Conservation (phyloP, 495 filamentous ascomycete genomes). For the Choiromyces venosus region DNA sequence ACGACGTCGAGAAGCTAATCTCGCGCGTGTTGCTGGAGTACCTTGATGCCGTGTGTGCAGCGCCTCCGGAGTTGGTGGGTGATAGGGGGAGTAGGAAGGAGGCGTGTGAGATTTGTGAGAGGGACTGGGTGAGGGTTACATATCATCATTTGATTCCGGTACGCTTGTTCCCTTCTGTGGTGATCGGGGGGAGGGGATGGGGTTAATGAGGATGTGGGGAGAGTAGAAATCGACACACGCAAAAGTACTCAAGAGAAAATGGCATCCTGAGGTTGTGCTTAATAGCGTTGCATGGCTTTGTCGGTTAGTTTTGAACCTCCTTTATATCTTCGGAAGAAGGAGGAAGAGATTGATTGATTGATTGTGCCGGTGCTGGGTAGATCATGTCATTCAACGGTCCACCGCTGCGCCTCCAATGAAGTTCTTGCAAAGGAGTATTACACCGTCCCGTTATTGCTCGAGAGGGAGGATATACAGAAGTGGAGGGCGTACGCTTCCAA, state of each 20-base stretch:
- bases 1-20: slow-evolving; percentile 53
- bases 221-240: slow-evolving; percentile 49
- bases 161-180: slow-evolving; percentile 45
- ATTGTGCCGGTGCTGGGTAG: slow-evolving; percentile 6
- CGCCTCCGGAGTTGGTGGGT: slow-evolving; percentile 54
- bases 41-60: slow-evolving; percentile 50
- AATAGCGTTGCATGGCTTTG: slow-evolving; percentile 85
- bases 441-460: slow-evolving; percentile 63
- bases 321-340: too few species aligned
- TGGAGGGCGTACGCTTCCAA: slow-evolving; percentile 53
- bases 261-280: slow-evolving; percentile 69
- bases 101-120: slow-evolving; percentile 73
- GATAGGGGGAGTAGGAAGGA: slow-evolving; percentile 50
- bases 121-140: slow-evolving; percentile 62
- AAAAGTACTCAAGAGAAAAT: slow-evolving; percentile 73
- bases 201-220: neutral
- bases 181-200: too few species aligned
- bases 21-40: slow-evolving; percentile 57
- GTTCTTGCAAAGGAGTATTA: slow-evolving; percentile 69
- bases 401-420: slow-evolving; percentile 70
- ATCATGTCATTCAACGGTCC: slow-evolving; percentile 81
- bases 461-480: slow-evolving; percentile 63
- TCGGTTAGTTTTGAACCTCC: slow-evolving; percentile 46
- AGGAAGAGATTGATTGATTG: too few species aligned
- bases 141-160: slow-evolving; percentile 84